These are phyloP conservation scores for Diophrys appendiculata DNA, from an alignment of 73 alveolate genomes.

Conservation along the genomic window DNA sequence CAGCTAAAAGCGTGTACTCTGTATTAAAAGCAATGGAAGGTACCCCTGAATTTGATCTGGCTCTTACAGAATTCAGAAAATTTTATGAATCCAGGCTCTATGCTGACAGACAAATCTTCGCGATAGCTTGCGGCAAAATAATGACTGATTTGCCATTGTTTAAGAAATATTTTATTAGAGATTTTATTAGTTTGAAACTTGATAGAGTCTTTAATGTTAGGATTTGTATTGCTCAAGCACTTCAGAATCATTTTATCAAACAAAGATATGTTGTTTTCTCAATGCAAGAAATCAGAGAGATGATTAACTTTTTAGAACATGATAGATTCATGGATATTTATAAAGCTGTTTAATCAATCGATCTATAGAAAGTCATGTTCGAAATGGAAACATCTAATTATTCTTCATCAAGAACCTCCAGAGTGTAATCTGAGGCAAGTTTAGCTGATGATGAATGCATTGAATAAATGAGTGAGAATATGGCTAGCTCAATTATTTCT, in stretches of 20 bases:
- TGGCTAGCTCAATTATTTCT: no score
- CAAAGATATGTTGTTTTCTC: neutral
- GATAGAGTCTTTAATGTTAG: slow-evolving; percentile 54
- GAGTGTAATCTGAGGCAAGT: no score
- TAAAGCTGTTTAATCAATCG: neutral
- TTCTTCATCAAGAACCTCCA: no score
- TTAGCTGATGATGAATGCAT: no score
- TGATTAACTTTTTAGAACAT: neutral
- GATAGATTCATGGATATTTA: neutral
- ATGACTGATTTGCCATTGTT: slow-evolving; percentile 23
- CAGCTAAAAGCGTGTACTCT: slow-evolving; percentile 31
- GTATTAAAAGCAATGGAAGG: neutral
- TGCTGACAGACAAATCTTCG: slow-evolving; percentile 34
- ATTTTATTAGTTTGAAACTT: slow-evolving; percentile 5
- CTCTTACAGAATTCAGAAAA: slow-evolving; percentile 11
- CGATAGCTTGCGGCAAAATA: slow-evolving; percentile 21
- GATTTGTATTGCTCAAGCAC: slow-evolving; percentile 11
- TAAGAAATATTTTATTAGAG: slow-evolving; percentile 10
- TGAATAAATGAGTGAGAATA: no score
- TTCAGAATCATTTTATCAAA: neutral
- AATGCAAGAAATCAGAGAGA: neutral
- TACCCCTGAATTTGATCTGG: slow-evolving; percentile 9
- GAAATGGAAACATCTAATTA: neutral
- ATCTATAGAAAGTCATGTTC: neutral
- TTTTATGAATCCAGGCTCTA: slow-evolving; percentile 26